Conservation (phyloP, 2,329 filamentous ascomycete species). For the Elsinoe fawcettii region DNA sequence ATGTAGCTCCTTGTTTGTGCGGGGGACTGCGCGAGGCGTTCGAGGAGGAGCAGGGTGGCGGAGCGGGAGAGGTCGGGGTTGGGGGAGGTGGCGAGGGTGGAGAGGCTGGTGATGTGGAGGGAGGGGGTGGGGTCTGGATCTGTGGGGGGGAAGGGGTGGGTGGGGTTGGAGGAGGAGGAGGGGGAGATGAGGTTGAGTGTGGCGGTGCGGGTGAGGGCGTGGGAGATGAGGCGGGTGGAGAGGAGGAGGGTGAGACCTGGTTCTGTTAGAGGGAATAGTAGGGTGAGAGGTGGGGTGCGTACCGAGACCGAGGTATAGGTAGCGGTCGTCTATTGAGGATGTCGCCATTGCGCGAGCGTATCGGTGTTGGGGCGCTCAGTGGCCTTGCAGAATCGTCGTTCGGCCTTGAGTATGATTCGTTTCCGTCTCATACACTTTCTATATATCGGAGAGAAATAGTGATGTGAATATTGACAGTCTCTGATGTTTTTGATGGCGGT, state of each 20-base stretch:
- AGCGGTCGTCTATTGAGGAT: conserved; percentile 31
- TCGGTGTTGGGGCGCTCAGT: no score
- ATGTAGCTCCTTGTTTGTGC: conserved; percentile 19
- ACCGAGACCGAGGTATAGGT: conserved; percentile 42
- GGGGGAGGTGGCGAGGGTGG: conserved; percentile 33
- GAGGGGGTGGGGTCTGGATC: conserved; percentile 27
- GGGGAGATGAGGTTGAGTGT: conserved; percentile 62
- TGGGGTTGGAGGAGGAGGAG: conserved; percentile 66
- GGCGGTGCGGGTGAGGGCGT: conserved; percentile 53
- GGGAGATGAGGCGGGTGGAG: conserved; percentile 50
- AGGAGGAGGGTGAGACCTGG: conserved; percentile 49
- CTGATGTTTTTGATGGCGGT: no score
- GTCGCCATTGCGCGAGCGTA: background rate
- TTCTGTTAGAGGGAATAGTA: conserved; percentile 20
- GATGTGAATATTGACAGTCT: no score
- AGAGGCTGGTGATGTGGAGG: conserved; percentile 36
- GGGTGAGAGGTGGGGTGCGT: conserved; percentile 15
- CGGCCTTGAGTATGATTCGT: no score
- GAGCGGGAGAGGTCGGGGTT: conserved; percentile 38
- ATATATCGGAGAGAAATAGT: no score
- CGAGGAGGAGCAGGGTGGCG: conserved; percentile 25
- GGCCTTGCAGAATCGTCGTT: background rate
- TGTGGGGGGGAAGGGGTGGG: conserved; percentile 51
- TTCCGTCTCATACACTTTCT: no score
- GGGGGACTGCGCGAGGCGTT: conserved; percentile 20